A percentile compares a stretch with the other conserved stretches of the same genome.
Conservation (phyloP, 2,329 filamentous ascomycete species). For the Sporothrix euskadiensis region DNA sequence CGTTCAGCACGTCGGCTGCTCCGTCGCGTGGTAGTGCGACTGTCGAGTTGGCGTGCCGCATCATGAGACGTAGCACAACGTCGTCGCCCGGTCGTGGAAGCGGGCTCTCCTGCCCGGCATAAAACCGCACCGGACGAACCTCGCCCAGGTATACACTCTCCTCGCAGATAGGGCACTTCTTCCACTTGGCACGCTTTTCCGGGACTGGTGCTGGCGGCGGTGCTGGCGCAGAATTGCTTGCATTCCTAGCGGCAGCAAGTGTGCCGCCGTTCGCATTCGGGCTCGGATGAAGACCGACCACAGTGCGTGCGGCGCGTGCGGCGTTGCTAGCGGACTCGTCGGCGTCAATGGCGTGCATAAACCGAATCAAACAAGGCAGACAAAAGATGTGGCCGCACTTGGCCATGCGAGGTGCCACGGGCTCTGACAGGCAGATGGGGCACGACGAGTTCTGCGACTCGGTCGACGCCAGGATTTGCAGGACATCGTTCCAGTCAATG, state of each 20-base stretch:
- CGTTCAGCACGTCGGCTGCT: constrained; percentile 65
- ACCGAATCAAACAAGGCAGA: constrained; percentile 86
- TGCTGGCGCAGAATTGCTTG: background rate
- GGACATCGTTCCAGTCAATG: constrained; percentile 84
- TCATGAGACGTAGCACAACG: constrained; percentile 83
- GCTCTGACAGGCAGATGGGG: constrained; percentile 90
- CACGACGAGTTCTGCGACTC: constrained; percentile 87
- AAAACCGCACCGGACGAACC: constrained; percentile 85
- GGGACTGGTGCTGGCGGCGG: background rate
- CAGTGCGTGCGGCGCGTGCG: background rate
- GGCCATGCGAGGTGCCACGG: constrained; percentile 93
- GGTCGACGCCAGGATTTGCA: constrained; percentile 87
- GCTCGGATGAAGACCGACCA: constrained; percentile 12
- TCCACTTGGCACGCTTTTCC: constrained; percentile 55
- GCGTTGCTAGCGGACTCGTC: constrained; percentile 50
- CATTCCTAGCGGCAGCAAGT: background rate
- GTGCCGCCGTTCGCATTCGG: constrained; percentile 58
- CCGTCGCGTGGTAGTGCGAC: constrained; percentile 84
- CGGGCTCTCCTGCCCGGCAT: constrained; percentile 80
- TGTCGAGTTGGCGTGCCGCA: constrained; percentile 76
- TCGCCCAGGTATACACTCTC: constrained; percentile 93
- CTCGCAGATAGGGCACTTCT: constrained; percentile 95
- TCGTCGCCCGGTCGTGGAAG: constrained; percentile 82
- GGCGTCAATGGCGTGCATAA: constrained; percentile 81
- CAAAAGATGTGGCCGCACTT: constrained; percentile 98